These are phyloP conservation scores for Trifolium dubium DNA, from an alignment of 306 rosid genomes.

Conservation along the genomic window DNA sequence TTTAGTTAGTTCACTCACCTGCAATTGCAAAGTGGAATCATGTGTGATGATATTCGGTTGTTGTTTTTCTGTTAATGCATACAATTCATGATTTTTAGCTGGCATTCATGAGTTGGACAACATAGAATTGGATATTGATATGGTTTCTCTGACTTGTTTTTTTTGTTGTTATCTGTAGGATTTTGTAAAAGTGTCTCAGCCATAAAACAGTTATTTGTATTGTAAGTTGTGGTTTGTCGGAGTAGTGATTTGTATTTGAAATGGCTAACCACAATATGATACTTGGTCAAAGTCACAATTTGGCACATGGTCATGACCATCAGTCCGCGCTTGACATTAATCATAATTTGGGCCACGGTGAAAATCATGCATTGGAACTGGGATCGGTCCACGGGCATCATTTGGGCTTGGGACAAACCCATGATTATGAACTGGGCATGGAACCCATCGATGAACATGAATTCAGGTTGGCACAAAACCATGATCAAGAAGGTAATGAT, in stretches of 20 bases:
- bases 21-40: neutral
- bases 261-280: conserved; percentile 83
- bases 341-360: conserved; percentile 63
- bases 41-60: conserved; percentile 9
- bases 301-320: conserved; percentile 73
- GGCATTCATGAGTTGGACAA: neutral
- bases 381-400: conserved; percentile 62
- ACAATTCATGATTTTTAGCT: neutral
- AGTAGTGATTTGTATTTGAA: conserved; percentile 39
- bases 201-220: neutral
- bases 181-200: conserved; percentile 46
- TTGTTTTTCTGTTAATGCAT: neutral
- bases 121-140: neutral
- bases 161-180: conserved; percentile 32
- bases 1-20: conserved; percentile 6
- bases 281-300: conserved; percentile 70
- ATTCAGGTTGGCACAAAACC: conserved; percentile 58
- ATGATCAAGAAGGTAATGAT: conserved; percentile 57
- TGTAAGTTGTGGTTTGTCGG: neutral
- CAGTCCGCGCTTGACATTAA: conserved; percentile 63
- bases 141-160: conserved; percentile 27
- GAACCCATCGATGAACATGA: conserved; percentile 61
- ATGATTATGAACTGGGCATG: conserved; percentile 57
- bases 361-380: conserved; percentile 65
- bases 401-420: conserved; percentile 51